phyloP scores from a whole-genome alignment of 371 early-diverging fungal genomes.

The Mortierella sp. region DNA sequence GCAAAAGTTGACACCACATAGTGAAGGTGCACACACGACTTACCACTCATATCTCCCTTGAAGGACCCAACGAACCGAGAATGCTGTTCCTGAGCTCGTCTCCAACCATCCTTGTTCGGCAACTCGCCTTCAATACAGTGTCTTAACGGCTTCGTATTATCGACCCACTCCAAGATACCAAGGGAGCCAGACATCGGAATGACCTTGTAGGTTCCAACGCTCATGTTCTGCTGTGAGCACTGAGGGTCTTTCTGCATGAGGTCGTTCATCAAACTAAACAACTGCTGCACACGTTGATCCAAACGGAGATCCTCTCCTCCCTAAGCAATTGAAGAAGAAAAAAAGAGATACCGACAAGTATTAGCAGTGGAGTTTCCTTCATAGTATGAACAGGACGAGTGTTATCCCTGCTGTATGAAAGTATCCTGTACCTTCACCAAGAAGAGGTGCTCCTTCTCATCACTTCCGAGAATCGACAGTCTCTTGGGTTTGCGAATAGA shows the following conservation, averaged over 20 bases:
- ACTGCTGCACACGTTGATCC: conserved; percentile 85
- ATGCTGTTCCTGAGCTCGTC: conserved; percentile 53
- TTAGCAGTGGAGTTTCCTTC: no score
- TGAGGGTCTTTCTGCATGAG: conserved; percentile 68
- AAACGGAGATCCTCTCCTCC: conserved; percentile 87
- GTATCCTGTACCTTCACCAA: conserved; percentile 71
- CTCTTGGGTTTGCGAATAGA: conserved; percentile 83
- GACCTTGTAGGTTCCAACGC: conserved; percentile 92
- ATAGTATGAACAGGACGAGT: no score
- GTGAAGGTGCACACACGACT: not conserved
- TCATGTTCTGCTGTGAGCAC: conserved; percentile 68
- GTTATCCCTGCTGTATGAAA: not conserved
- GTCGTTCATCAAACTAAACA: conserved; percentile 82
- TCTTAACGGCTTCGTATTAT: conserved; percentile 80
- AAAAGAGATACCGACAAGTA: no score
- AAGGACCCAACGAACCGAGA: conserved; percentile 55
- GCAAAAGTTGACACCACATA: not conserved
- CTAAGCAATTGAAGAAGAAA: conserved; percentile 31
- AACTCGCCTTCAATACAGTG: conserved; percentile 65
- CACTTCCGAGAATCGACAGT: conserved; percentile 76
- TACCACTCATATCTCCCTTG: conserved; percentile 64
- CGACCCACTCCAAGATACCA: conserved; percentile 98
- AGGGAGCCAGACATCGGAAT: conserved; percentile 92
- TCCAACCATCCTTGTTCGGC: conserved; percentile 38
- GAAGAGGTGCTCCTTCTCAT: conserved; percentile 77